Evolutionary conservation across 2,329 filamentous ascomycete species (phyloP).

Genomic region (Camptophora hylomeconis): DNA sequence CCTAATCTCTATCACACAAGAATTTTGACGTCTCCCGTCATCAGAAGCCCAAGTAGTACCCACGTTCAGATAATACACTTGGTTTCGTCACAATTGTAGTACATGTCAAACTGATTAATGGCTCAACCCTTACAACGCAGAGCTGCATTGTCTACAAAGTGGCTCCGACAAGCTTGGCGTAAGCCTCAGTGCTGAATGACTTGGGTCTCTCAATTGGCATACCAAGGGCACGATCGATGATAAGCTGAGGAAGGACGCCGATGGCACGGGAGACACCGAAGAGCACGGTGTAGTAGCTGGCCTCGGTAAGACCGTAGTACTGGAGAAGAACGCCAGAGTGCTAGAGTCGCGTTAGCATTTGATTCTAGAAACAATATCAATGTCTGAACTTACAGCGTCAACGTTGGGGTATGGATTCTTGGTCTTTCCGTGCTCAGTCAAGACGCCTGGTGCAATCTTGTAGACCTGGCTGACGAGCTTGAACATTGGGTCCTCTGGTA

Average conservation of each 20-base stretch:
- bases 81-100: too few species aligned
- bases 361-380: not conserved
- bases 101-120: too few species aligned
- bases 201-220: constrained; percentile 98
- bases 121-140: too few species aligned
- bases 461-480: constrained; percentile 99
- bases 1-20: too few species aligned
- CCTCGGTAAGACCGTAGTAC: constrained; percentile 97
- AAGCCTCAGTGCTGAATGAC: constrained; percentile 96
- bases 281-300: constrained; percentile 99
- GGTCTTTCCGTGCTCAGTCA: constrained; percentile 99
- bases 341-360: constrained; percentile 20
- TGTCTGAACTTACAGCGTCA: constrained; percentile 51
- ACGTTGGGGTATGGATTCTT: constrained; percentile 99
- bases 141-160: constrained; percentile 78
- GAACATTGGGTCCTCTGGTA: constrained; percentile 98
- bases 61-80: too few species aligned
- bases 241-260: constrained; percentile 96
- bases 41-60: too few species aligned
- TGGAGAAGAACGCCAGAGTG: constrained; percentile 98
- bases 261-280: constrained; percentile 98
- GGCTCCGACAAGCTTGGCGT: constrained; percentile 80
- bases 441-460: constrained; percentile 96
- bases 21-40: too few species aligned
- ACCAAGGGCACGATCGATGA: constrained; percentile 96